Conservation (phyloP, 257 asterid genomes). For the Eucommia ulmoides region DNA sequence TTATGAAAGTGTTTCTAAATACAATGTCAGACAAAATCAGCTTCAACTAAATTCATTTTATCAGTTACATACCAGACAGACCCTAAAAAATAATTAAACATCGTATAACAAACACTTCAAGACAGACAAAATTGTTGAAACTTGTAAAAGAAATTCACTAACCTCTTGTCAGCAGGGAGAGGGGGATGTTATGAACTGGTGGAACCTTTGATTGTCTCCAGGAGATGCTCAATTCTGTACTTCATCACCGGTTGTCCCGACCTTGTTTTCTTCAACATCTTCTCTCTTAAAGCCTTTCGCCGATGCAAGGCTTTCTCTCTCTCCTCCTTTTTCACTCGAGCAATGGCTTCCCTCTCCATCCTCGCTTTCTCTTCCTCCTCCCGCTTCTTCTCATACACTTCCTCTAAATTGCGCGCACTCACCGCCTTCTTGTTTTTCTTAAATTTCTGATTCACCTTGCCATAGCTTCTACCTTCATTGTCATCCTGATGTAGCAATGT, state of each 20-base stretch:
- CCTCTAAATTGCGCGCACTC: conserved; percentile 27
- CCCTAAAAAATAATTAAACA: too few species aligned
- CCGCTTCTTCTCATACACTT: conserved; percentile 45
- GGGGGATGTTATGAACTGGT: too few species aligned
- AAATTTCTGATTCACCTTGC: conserved; percentile 10
- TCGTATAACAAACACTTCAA: too few species aligned
- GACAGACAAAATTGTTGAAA: too few species aligned
- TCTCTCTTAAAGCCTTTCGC: conserved; percentile 52
- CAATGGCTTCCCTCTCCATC: conserved; percentile 48
- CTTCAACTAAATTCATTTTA: too few species aligned
- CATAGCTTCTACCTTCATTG: conserved; percentile 12
- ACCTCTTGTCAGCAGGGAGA: too few species aligned
- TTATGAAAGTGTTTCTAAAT: too few species aligned
- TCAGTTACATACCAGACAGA: too few species aligned
- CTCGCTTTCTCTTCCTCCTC: conserved; percentile 54
- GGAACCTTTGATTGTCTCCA: conserved; percentile 58
- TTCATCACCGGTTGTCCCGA: conserved; percentile 94
- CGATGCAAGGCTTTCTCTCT: conserved; percentile 43
- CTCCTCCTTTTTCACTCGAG: conserved; percentile 41
- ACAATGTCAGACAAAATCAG: too few species aligned
- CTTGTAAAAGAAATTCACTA: too few species aligned
- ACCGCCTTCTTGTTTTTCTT: conserved; percentile 25
- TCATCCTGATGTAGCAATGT: conserved; percentile 24
- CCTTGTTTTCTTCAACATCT: conserved; percentile 83
- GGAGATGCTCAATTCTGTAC: conserved; percentile 79